Base-by-base conservation (phyloP, 257 asterid species). In the Solanum arcanum region DNA sequence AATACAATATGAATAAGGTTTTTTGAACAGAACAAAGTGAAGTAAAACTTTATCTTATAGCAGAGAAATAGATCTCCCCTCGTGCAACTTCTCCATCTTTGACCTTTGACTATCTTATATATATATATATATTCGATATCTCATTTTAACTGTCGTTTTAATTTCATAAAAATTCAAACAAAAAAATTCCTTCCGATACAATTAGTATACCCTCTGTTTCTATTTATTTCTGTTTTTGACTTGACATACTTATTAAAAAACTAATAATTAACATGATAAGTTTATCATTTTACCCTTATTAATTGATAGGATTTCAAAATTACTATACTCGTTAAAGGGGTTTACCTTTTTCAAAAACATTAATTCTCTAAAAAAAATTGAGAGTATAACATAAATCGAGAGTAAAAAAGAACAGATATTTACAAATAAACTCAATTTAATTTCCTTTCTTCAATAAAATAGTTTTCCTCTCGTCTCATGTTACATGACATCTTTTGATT, bases 31-130 rank as follows among this genome's bases (percentile, higher is more conserved):
- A 90, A 80, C 92, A 90, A 89, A 91, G 90, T 89, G 62, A 77
- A 70, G 23, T 33, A 86, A 86, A 78, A 70, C 47, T 85, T 81
- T 90, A 74, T 87, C 27, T 56, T 18, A 56, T 3, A 56, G 64
- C 77, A 83, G 72, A 73, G 90, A 47, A n/a, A 42, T 31, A 89
- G 94, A 91, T 93, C 94, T 87, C 85, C 94, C 95, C 95, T 93
- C 97, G 95, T 92, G 90, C 89, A 90, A 87, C 46, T 60, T 73
- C 70, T 76, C 39, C 46, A 73, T 87, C 86, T 86, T 73, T 69
- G 75, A 69, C 75, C 39, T 69, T 69, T 69, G 76, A 69, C 41
- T 8, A 69, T 1, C 42, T 15, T 69, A 69, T 31, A 15, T 31
- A 29, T 2, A 29, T 29, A 33, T 33, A 69, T 62, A 62, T 62